A percentile compares a stretch with the other conserved stretches of the same genome.
These are phyloP conservation scores for Sungouiozyma intestinalis DNA, from an alignment of 805 yeast genomes.

Conservation along the genomic window DNA sequence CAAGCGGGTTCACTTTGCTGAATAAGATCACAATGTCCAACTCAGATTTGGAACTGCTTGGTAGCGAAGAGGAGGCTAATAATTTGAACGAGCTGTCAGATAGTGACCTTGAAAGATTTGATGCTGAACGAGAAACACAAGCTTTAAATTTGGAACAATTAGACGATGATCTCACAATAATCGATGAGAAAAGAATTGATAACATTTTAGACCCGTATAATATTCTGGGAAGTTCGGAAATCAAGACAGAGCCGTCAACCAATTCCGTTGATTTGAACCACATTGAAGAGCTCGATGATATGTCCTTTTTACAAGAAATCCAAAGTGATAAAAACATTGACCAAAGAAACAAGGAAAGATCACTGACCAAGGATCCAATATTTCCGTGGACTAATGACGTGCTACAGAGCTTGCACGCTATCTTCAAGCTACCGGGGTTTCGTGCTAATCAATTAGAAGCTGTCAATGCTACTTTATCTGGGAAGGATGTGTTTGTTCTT, in stretches of 20 bases:
- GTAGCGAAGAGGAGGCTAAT: constrained; percentile 14
- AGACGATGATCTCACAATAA: constrained; percentile 27
- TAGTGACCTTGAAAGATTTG: constrained; percentile 28
- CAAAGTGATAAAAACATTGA: background rate
- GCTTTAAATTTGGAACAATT: constrained; percentile 17
- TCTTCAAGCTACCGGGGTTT: constrained; percentile 58
- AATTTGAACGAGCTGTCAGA: constrained; percentile 27
- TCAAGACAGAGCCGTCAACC: constrained; percentile 8
- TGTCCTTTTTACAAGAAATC: constrained; percentile 12
- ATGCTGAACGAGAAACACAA: constrained; percentile 28
- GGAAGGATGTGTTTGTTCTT: constrained; percentile 83
- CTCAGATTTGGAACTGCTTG: constrained; percentile 15
- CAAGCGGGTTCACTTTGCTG: constrained; percentile 1
- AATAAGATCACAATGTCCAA: constrained; percentile 12
- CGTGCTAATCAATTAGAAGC: constrained; percentile 85
- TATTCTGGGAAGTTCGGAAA: background rate
- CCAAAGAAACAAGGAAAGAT: background rate
- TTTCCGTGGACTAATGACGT: constrained; percentile 65
- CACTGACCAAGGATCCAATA: background rate
- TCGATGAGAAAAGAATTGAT: constrained; percentile 23
- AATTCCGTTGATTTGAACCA: background rate
- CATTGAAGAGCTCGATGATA: constrained; percentile 18
- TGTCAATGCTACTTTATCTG: constrained; percentile 61
- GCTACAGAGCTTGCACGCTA: constrained; percentile 40
- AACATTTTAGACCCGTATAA: constrained; percentile 2